A percentile compares a stretch with the other conserved stretches of the same genome.
Conservation (phyloP, 2,329 filamentous ascomycete species). For the Xylaria digitata region DNA sequence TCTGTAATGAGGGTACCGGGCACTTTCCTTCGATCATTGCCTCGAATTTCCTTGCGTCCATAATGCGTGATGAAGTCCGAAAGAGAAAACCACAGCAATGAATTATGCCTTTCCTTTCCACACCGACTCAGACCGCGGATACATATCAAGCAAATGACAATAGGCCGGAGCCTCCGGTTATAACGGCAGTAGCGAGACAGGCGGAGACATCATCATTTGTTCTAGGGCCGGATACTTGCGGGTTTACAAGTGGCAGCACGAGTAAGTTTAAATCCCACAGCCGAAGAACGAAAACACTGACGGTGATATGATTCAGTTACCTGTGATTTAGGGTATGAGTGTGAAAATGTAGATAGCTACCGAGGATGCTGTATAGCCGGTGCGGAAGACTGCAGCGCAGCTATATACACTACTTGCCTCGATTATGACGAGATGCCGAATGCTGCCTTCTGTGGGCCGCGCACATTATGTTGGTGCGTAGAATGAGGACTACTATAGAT, state of each 20-base stretch:
- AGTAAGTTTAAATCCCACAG: slow-evolving; percentile 38
- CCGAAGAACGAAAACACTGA: slow-evolving; percentile 19
- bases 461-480: slow-evolving; percentile 49
- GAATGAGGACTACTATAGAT: neutral
- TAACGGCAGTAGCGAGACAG: slow-evolving; percentile 33
- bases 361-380: slow-evolving; percentile 47
- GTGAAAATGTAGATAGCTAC: slow-evolving; percentile 45
- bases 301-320: slow-evolving; percentile 42
- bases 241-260: slow-evolving; percentile 44
- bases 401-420: slow-evolving; percentile 47
- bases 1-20: neutral
- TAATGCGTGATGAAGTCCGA: slow-evolving; percentile 43
- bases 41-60: neutral
- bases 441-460: slow-evolving; percentile 41
- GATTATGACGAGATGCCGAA: slow-evolving; percentile 39
- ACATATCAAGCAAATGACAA: slow-evolving; percentile 19
- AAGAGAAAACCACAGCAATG: slow-evolving; percentile 34
- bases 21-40: neutral
- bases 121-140: slow-evolving; percentile 37
- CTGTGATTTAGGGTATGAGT: slow-evolving; percentile 45
- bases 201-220: slow-evolving; percentile 37
- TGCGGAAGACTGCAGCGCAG: slow-evolving; percentile 42
- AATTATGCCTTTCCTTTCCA: slow-evolving; percentile 43
- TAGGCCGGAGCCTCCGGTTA: slow-evolving; percentile 26
- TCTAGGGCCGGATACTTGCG: slow-evolving; percentile 47